Evolutionary conservation across 768 basidiomycete species (phyloP).

Genomic region (Rubroboletus satanas): DNA sequence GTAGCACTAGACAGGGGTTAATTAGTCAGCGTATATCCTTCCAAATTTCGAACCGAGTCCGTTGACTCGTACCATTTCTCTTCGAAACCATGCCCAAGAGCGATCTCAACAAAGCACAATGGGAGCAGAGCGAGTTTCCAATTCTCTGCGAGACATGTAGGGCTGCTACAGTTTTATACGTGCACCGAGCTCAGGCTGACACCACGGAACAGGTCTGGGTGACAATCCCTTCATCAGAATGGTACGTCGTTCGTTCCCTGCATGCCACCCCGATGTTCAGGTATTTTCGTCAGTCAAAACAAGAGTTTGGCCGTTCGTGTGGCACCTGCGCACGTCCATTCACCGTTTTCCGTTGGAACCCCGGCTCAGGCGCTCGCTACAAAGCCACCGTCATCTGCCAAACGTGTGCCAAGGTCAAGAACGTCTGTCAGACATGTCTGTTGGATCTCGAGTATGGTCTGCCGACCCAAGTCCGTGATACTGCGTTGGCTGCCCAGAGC

Average conservation of each 20-base stretch:
- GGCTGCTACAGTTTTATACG: constrained; percentile 23
- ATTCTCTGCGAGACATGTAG: constrained; percentile 91
- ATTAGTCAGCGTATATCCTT: constrained; percentile 29
- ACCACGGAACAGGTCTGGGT: constrained; percentile 59
- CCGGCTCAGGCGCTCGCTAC: constrained; percentile 87
- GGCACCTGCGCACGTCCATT: constrained; percentile 97
- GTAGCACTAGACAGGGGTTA: constrained; percentile 19
- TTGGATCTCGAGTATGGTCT: constrained; percentile 94
- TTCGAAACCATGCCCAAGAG: constrained; percentile 61
- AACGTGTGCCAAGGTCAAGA: constrained; percentile 94
- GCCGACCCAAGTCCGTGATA: constrained; percentile 96
- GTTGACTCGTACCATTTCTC: not conserved
- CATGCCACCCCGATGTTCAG: not conserved
- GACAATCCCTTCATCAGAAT: constrained; percentile 92
- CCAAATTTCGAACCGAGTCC: not conserved
- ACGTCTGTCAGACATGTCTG: constrained; percentile 96
- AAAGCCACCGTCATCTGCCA: constrained; percentile 98
- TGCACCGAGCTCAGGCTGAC: constrained; percentile 3
- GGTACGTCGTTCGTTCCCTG: constrained; percentile 45
- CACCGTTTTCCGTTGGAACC: constrained; percentile 98
- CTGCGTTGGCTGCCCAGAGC: constrained; percentile 78
- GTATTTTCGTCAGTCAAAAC: constrained; percentile 83
- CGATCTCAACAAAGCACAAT: constrained; percentile 94
- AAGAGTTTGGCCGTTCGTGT: constrained; percentile 93
- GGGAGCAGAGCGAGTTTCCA: constrained; percentile 92